Evolutionary conservation across 345 rosid species (phyloP), one percentile per base, ranked within the genome.

Genomic region (Cardiospermum halicacabum): DNA sequence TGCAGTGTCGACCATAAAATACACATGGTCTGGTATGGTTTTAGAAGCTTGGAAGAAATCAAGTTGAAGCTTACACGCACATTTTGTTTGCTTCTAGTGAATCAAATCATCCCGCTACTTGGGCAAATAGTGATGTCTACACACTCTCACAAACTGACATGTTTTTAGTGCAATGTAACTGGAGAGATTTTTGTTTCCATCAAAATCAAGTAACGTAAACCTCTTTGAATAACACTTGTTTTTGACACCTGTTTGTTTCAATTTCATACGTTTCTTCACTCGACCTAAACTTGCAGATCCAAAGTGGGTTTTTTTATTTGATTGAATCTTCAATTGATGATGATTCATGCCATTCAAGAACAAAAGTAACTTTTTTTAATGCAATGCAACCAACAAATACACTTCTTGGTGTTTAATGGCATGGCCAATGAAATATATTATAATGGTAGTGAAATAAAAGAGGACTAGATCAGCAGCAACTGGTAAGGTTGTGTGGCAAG

Each of bases 171-270:
- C 27, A 28, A 22, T 24, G 56, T 39, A 39, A 39, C 6, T 34
- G 39, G 10, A 5, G 0, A 39, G 3, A 12, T 40, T 40, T 11
- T 12, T 40, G 47, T 40, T 40, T 5, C 1, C 2, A 40, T 1
- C 3, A 40, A 11, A 39, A 39, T 3, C 10, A 39, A 9, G 5
- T 9, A 39, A 39, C 1, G 2, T 3, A 11, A 9, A 39, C 13
- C 43, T 39, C 43, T 39, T 39, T 11, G 3, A 39, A 39, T 39
- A 39, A 15, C 10, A 39, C 1, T 19, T 5, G 47, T 34, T 40
- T 53, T 53, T 37, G 68, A 48, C 39, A 64, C 18, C 59, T 37
- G 37, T 39, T 42, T 40, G 69, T n/a, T 48, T n/a, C 48, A 50
- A 50, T 56, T 58, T 49, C 58, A 36, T 39, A 48, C 64, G 71